Conservation (phyloP, 169 alveolate species). For the Cyclospora cayetanensis region DNA sequence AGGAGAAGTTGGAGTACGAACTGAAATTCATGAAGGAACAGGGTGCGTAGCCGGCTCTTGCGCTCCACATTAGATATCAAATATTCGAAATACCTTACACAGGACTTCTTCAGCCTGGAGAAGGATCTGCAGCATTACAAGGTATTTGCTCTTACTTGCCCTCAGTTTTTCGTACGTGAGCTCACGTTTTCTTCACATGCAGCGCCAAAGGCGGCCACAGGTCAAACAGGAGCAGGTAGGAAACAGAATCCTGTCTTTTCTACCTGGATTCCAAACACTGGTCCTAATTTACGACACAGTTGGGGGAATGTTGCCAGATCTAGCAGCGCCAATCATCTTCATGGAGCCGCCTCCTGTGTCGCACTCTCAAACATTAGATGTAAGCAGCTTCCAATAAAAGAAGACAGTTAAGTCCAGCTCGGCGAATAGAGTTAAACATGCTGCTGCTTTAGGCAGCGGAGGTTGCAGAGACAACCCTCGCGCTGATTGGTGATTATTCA, state of each 20-base stretch:
- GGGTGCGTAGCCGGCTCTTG: not conserved
- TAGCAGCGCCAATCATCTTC: conserved; percentile 67
- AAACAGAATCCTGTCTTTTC: not conserved
- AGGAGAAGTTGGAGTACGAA: conserved; percentile 8
- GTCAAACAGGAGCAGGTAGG: not conserved
- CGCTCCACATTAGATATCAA: not conserved
- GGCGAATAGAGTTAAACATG: not conserved
- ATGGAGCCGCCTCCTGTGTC: conserved; percentile 72
- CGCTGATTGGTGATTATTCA: conserved; percentile 52
- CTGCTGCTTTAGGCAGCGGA: conserved; percentile 24
- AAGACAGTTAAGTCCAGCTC: not conserved
- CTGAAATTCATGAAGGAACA: conserved; percentile 55
- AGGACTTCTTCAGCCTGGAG: not conserved
- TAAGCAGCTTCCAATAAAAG: not conserved
- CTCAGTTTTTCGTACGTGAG: not conserved
- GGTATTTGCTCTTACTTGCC: not conserved
- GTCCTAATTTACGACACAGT: not conserved
- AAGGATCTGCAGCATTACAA: conserved; percentile 31
- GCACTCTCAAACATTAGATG: conserved; percentile 60
- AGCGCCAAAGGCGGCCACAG: not conserved
- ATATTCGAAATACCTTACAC: not conserved
- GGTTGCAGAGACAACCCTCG: conserved; percentile 53
- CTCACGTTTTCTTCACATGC: too few relatives aligned
- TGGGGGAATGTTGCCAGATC: conserved; percentile 3
- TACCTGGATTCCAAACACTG: not conserved